Percentiles rank a stretch among this genome's conserved stretches.
These are phyloP conservation scores for Myriosclerotinia duriaeana DNA, from an alignment of 2,329 filamentous ascomycete genomes.

Conservation along the genomic window DNA sequence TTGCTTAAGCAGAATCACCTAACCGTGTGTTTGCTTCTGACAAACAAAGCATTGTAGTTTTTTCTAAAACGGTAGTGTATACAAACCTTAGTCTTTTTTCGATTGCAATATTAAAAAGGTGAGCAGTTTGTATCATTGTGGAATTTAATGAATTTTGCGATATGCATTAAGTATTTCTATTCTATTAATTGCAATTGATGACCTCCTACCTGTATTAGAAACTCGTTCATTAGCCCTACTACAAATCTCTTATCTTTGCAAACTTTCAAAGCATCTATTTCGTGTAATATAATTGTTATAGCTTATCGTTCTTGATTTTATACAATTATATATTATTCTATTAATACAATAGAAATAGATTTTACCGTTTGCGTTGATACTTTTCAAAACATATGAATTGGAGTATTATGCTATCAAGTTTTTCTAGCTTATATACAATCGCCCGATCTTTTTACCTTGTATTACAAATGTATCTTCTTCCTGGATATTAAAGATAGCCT, in stretches of 20 bases:
- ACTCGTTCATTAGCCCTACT: neutral
- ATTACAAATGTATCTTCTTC: neutral
- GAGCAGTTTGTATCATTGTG: neutral
- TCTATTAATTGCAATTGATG: neutral
- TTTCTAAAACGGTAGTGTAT: neutral
- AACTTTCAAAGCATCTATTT: neutral
- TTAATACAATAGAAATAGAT: neutral
- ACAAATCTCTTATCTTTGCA: neutral
- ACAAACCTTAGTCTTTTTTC: no score
- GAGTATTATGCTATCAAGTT: neutral
- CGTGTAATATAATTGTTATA: neutral
- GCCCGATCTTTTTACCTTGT: neutral
- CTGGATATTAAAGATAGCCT: neutral
- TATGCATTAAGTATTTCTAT: neutral
- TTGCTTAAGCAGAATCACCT: no score
- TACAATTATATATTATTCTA: no score
- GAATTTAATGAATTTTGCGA: neutral
- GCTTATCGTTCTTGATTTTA: neutral
- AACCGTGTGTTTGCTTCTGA: no score
- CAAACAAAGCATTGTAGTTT: no score
- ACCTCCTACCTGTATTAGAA: neutral
- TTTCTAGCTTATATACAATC: neutral
- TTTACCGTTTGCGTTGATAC: neutral
- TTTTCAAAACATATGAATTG: neutral
- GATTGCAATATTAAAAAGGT: neutral